Evolutionary conservation across 1,284 basidiomycete genomes (phyloP).

Genomic region (Sutorius eximius): DNA sequence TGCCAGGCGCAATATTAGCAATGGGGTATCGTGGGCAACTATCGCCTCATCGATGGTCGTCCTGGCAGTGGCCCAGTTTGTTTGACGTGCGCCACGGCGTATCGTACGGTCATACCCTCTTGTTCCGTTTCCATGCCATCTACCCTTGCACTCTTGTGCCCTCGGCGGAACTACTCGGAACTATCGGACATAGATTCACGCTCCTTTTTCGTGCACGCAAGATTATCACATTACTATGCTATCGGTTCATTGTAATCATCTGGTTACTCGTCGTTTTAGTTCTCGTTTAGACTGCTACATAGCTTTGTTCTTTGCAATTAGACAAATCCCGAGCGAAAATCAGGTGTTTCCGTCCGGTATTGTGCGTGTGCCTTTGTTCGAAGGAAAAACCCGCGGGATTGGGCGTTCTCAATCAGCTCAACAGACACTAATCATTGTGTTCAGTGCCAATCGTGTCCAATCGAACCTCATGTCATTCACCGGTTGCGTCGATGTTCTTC

Average conservation of each 20-base stretch:
- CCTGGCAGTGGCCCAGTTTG: conserved; percentile 7
- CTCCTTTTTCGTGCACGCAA: neutral
- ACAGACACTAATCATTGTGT: no score
- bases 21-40: conserved; percentile 10
- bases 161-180: neutral
- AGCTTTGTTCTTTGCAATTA: conserved; percentile 9
- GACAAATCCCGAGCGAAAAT: no score
- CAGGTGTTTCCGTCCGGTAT: no score
- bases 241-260: neutral
- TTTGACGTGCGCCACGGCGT: conserved; percentile 6
- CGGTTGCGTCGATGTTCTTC: no score
- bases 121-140: neutral
- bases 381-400: no score
- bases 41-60: conserved; percentile 4
- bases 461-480: no score
- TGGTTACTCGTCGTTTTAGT: neutral
- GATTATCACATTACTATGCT: conserved; percentile 6
- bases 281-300: conserved; percentile 8
- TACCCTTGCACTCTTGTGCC: neutral
- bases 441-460: no score
- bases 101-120: neutral
- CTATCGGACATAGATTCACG: neutral
- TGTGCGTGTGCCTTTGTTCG: no score
- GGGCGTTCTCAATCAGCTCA: no score
- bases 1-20: neutral